phyloP scores from a whole-genome alignment of 805 yeast genomes.

The Peterozyma toletana region DNA sequence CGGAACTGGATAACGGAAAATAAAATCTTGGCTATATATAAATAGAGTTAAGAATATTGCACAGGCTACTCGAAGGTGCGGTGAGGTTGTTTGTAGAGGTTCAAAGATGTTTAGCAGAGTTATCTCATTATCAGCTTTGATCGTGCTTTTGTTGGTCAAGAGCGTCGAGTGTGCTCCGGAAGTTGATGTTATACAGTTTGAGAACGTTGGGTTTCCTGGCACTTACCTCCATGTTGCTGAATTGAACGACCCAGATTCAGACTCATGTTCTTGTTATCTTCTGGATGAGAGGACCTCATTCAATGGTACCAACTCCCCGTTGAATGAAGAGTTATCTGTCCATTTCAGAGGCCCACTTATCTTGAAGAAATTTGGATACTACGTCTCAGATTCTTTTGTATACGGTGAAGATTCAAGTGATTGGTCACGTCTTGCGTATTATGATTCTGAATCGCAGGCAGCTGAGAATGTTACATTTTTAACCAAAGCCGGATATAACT shows the following conservation, averaged over 20 bases:
- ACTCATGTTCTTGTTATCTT: slow-evolving; percentile 39
- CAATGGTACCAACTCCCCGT: slow-evolving; percentile 58
- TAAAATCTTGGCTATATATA: no score
- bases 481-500: slow-evolving; percentile 52
- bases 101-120: no score
- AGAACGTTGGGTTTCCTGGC: slow-evolving; percentile 51
- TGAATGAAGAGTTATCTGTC: slow-evolving; percentile 63
- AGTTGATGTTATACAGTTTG: slow-evolving; percentile 36
- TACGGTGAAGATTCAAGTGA: slow-evolving; percentile 26
- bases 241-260: slow-evolving; percentile 32
- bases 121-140: no score
- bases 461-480: slow-evolving; percentile 63
- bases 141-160: no score
- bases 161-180: slow-evolving; percentile 8
- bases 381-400: slow-evolving; percentile 35
- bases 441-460: slow-evolving; percentile 38
- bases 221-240: slow-evolving; percentile 38
- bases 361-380: slow-evolving; percentile 54
- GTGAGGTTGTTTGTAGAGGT: no score
- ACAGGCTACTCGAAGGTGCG: no score
- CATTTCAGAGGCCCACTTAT: slow-evolving; percentile 75
- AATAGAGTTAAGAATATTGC: no score
- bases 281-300: slow-evolving; percentile 30
- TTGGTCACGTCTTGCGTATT: slow-evolving; percentile 59
- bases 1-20: no score